Base-by-base conservation (phyloP, 495 filamentous ascomycete genomes). In the Viridothelium virens region DNA sequence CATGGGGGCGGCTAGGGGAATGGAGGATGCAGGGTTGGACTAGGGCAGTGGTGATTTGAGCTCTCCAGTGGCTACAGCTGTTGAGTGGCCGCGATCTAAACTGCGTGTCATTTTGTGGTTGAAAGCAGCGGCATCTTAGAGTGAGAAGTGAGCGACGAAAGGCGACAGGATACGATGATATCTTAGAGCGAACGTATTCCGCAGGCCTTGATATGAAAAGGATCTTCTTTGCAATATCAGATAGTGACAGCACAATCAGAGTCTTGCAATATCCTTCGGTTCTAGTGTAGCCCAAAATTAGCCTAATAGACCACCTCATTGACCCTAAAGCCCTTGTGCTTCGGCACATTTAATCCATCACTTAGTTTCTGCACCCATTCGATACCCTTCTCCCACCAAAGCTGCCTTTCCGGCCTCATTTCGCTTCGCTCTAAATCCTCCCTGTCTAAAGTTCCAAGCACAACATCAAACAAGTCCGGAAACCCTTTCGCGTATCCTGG, bases 401-500 rank as follows among this genome's bases (percentile, higher is more conserved):
- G 34, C 33, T 72, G 70, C 61, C 66, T 63, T 25, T 71, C 70
- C 11, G 71, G 70, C 46, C 38, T 48, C 68, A 73, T 41, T 38
- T 61, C 62, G 18, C 70, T 68, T 38, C 59, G 47, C 37, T 67
- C 66, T 16, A 64, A 38, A 44, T 64, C 33, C 48, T 36, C 67
- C 25, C 70, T 62, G 56, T 73, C 70, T 9, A 73, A 5, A 6
- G 72, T 74, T 36, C 66, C 72, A 38, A 72, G 41, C 36, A 66
- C n/a, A 3, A 67, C 36, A 41, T 74, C 70, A 6, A 70, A 61
- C 33, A 71, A 72, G 18, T 66, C 62, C 38, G 66, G 46, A 61
- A 62, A 25, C 33, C 48, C 46, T 62, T 65, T 36, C 31, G 56
- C 47, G 48, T 53, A 53, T 53, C 1, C 48, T 53, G 48, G 18